Percentiles rank a stretch among this genome's conserved stretches.
phyloP scores from a whole-genome alignment of 2,329 filamentous ascomycete species.

The Camillea tinctor region DNA sequence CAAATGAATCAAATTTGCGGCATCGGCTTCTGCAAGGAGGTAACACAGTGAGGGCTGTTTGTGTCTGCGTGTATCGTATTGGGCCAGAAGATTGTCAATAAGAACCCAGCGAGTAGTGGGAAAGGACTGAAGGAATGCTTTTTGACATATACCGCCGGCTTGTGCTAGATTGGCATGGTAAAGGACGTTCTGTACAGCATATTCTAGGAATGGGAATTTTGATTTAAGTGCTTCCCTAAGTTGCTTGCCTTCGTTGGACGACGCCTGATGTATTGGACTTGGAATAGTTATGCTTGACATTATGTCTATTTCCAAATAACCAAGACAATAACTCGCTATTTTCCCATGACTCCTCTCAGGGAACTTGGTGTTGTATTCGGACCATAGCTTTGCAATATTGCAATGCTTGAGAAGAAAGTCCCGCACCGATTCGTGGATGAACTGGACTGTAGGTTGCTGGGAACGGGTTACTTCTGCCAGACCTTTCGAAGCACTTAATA shows the following conservation, averaged over 20 bases:
- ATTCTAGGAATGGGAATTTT: conserved; percentile 14
- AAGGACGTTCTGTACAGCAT: conserved; percentile 4
- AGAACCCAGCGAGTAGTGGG: background rate
- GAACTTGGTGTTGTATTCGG: conserved; percentile 33
- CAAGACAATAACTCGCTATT: conserved; percentile 37
- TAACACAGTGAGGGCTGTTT: background rate
- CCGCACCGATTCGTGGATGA: conserved; percentile 52
- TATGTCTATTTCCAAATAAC: background rate
- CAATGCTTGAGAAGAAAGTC: conserved; percentile 44
- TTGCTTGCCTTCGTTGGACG: background rate
- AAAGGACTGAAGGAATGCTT: background rate
- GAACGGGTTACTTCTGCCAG: conserved; percentile 43
- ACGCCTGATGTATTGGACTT: background rate
- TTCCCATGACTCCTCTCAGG: conserved; percentile 38
- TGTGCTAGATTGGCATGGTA: conserved; percentile 10
- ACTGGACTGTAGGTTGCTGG: conserved; percentile 41
- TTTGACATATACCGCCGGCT: background rate
- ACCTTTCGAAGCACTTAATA: conserved; percentile 48
- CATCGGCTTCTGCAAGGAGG: too few species aligned
- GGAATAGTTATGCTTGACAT: background rate
- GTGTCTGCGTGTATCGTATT: background rate
- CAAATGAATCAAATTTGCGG: too few species aligned
- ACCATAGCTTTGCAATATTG: conserved; percentile 32
- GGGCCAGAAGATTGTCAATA: background rate
- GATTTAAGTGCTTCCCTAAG: background rate